Percentiles rank a stretch among this genome's conserved stretches.
These are phyloP conservation scores for Diaporthe amygdali DNA, from an alignment of 2,329 filamentous ascomycete genomes.

Conservation along the genomic window DNA sequence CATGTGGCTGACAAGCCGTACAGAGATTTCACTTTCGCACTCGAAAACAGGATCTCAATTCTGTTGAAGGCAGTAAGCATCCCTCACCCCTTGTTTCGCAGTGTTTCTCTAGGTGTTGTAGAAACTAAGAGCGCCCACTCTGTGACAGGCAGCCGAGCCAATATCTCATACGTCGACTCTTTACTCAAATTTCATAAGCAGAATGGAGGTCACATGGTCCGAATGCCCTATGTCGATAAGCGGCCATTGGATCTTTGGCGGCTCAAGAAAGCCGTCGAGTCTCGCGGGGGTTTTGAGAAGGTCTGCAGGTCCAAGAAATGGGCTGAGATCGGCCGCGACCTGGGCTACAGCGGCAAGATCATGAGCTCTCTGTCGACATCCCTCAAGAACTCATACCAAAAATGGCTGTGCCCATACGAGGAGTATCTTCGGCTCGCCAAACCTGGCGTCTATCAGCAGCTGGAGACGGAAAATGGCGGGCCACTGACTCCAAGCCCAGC, in stretches of 20 bases:
- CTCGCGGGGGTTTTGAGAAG: slow-evolving; percentile 91
- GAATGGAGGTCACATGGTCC: slow-evolving; percentile 90
- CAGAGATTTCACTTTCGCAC: slow-evolving; percentile 97
- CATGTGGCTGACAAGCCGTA: slow-evolving; percentile 17
- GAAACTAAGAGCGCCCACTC: slow-evolving; percentile 34
- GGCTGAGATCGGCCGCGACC: slow-evolving; percentile 95
- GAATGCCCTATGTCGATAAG: slow-evolving; percentile 96
- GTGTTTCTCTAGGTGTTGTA: slow-evolving; percentile 33
- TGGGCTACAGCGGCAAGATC: slow-evolving; percentile 98
- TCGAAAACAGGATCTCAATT: slow-evolving; percentile 94
- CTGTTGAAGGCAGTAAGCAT: slow-evolving; percentile 90
- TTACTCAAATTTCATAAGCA: slow-evolving; percentile 97
- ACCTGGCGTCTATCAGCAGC: slow-evolving; percentile 93
- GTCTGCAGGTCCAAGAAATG: slow-evolving; percentile 99
- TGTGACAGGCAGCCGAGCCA: slow-evolving; percentile 83
- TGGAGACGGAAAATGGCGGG: slow-evolving; percentile 91
- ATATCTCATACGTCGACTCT: slow-evolving; percentile 94
- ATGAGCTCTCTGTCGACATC: slow-evolving; percentile 99
- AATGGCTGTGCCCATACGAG: slow-evolving; percentile 96
- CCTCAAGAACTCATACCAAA: slow-evolving; percentile 96
- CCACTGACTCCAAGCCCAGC: slow-evolving; percentile 79
- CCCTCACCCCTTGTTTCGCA: slow-evolving; percentile 11
- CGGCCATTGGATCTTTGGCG: slow-evolving; percentile 94
- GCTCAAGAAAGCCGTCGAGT: slow-evolving; percentile 95
- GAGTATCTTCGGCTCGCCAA: slow-evolving; percentile 91